Evolutionary conservation across 139 green algal species (phyloP).

Genomic region (Chlorella ohadii): DNA sequence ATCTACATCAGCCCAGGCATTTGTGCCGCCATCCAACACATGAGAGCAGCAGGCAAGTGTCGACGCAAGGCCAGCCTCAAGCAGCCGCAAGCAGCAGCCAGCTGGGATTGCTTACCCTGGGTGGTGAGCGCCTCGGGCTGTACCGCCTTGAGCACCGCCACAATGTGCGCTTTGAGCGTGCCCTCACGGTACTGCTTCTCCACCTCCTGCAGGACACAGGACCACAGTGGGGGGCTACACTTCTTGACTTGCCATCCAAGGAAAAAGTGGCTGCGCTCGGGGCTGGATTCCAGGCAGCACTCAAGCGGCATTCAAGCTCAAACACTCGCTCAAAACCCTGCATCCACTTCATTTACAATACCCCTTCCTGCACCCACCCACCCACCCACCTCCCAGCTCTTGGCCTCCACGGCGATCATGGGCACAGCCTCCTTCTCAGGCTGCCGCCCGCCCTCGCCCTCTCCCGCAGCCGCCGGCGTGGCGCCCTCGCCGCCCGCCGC

Average conservation of each 20-base stretch:
- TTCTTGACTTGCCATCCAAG: no score
- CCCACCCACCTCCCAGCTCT: background rate
- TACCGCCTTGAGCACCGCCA: slow-evolving; percentile 13
- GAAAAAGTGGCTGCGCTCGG: no score
- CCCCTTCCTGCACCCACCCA: no score
- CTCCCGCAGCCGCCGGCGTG: background rate
- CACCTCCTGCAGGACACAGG: slow-evolving; percentile 9
- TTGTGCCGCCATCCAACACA: no score
- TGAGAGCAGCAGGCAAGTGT: no score
- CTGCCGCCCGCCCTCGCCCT: background rate
- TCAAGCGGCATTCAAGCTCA: background rate
- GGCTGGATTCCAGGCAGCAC: background rate
- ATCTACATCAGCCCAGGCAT: no score
- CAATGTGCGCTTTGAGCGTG: slow-evolving; percentile 1
- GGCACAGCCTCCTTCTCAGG: background rate
- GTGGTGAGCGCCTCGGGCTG: slow-evolving; percentile 11
- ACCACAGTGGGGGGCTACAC: no score
- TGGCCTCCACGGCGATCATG: slow-evolving; percentile 19
- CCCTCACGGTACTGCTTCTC: slow-evolving; percentile 38
- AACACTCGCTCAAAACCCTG: background rate
- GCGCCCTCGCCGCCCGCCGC: background rate
- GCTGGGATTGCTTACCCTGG: no score
- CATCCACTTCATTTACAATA: no score
- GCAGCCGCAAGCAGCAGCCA: no score
- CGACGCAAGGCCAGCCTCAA: no score